Percentiles rank a stretch among this genome's conserved stretches.
phyloP scores from a whole-genome alignment of 305 asterid genomes.

The Solanum hybrid region DNA sequence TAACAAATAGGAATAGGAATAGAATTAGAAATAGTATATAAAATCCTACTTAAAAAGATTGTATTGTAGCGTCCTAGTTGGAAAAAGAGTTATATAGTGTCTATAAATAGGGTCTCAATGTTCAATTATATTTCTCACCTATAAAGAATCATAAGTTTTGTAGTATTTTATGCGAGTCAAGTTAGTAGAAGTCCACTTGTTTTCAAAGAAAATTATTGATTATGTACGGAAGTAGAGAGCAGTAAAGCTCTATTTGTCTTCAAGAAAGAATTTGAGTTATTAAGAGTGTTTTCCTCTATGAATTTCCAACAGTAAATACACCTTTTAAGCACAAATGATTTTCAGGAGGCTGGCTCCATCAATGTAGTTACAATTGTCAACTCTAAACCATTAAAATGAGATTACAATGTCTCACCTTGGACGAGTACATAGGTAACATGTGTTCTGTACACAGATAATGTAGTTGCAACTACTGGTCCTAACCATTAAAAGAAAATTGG shows the following conservation, averaged over 20 bases:
- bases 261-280: not conserved
- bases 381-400: not conserved
- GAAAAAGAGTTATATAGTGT: not conserved
- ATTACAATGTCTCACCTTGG: not conserved
- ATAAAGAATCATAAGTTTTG: not conserved
- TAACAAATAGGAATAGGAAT: not conserved
- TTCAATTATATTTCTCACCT: not conserved
- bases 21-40: not conserved
- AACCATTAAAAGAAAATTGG: not conserved
- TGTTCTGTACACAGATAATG: not conserved
- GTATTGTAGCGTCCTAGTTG: not conserved
- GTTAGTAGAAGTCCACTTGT: not conserved
- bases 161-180: not conserved
- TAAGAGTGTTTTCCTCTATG: not conserved
- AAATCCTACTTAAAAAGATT: not conserved
- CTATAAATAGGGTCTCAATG: not conserved
- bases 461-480: not conserved
- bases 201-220: not conserved
- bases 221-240: not conserved
- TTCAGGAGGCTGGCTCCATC: not conserved
- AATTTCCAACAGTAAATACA: not conserved
- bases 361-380: not conserved
- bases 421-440: not conserved
- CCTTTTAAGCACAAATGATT: not conserved
- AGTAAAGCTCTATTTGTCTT: not conserved